phyloP scores from a whole-genome alignment of 306 rosid genomes.

The Cucumis cinereus region DNA sequence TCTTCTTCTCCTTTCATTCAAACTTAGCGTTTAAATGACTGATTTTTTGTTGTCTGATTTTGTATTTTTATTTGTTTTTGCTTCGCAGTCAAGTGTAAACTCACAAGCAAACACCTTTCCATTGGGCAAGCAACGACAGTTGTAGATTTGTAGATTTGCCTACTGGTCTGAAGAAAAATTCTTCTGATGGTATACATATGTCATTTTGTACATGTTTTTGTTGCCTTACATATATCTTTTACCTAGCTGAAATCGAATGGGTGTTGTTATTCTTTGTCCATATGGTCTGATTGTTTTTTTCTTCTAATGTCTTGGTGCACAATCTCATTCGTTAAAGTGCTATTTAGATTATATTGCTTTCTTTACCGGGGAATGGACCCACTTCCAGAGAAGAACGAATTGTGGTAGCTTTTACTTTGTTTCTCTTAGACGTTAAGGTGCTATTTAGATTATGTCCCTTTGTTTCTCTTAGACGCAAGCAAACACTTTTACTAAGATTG shows the following conservation, averaged over 20 bases:
- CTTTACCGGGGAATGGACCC: slow-evolving; percentile 89
- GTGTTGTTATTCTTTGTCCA: background rate
- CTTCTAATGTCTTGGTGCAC: slow-evolving; percentile 29
- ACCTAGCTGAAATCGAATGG: background rate
- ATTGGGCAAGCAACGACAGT: too few relatives aligned
- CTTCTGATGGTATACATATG: slow-evolving; percentile 2
- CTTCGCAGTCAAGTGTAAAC: too few relatives aligned
- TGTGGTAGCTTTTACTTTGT: slow-evolving; percentile 40
- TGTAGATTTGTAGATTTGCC: slow-evolving; percentile 15
- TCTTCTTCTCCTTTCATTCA: too few relatives aligned
- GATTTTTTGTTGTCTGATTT: too few relatives aligned
- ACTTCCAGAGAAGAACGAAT: slow-evolving; percentile 79
- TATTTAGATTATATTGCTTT: slow-evolving; percentile 77
- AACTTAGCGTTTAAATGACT: too few relatives aligned
- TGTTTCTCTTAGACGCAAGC: too few relatives aligned
- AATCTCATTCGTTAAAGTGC: slow-evolving; percentile 54
- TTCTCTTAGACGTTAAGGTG: too few relatives aligned
- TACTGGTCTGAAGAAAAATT: slow-evolving; percentile 18
- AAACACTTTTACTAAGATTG: background rate
- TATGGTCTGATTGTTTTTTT: background rate
- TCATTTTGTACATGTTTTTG: background rate
- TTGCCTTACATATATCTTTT: background rate
- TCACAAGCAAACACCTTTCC: too few relatives aligned
- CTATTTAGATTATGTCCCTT: too few relatives aligned
- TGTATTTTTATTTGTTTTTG: too few relatives aligned